Conservation (phyloP, 352 stramenopile genomes). For the Aphanomyces stellatus region DNA sequence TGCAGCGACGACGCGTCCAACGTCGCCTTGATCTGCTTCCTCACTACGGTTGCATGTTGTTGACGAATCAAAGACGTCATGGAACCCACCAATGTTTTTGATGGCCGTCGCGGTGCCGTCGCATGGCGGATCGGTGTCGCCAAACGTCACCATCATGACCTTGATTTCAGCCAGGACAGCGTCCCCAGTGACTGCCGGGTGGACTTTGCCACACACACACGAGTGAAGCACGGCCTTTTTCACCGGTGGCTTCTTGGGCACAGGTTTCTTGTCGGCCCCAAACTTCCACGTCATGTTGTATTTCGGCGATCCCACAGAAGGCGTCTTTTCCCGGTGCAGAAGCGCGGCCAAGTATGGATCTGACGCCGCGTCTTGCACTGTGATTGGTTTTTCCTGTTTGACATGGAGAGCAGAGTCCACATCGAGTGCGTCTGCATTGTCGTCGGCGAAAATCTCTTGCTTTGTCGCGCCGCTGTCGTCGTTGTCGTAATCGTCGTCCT, state of each 20-base stretch:
- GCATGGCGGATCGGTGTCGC: conserved; percentile 50
- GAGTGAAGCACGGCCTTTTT: no score
- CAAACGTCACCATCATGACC: conserved; percentile 81
- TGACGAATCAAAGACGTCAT: neutral
- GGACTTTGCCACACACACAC: conserved; percentile 50
- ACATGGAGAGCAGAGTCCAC: conserved; percentile 12
- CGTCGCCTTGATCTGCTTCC: conserved; percentile 7
- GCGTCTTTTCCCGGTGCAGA: no score
- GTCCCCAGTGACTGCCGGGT: conserved; percentile 38
- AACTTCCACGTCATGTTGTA: conserved; percentile 5
- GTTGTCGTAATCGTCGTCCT: conserved; percentile 19
- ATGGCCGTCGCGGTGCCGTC: conserved; percentile 36
- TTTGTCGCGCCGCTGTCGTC: neutral
- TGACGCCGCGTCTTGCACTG: neutral
- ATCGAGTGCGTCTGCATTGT: conserved; percentile 25
- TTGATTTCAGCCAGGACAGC: conserved; percentile 49
- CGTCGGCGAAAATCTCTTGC: no score
- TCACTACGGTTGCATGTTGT: neutral
- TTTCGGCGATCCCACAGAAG: neutral
- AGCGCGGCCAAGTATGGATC: conserved; percentile 3
- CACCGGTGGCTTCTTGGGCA: no score
- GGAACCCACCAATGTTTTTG: neutral
- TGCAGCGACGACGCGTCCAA: conserved; percentile 31
- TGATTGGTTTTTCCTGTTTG: neutral
- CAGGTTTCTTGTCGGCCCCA: neutral